These are phyloP conservation scores for Cryptosporidium sp. DNA, from an alignment of 169 alveolate species.

Conservation along the genomic window DNA sequence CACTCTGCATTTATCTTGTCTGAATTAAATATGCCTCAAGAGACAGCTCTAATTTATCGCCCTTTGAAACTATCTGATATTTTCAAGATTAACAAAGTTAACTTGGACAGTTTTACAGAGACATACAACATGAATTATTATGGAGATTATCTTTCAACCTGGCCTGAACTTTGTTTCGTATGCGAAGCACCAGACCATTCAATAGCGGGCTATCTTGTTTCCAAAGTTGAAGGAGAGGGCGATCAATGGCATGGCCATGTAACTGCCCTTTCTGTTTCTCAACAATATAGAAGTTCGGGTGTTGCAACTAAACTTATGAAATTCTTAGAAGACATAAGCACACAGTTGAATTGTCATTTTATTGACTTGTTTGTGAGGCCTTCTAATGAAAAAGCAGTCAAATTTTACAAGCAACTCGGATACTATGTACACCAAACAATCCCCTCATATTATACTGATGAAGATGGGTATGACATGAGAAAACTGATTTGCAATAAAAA, in stretches of 20 bases:
- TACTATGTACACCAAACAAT: slow-evolving; percentile 88
- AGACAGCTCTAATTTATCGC: slow-evolving; percentile 34
- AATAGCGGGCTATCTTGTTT: slow-evolving; percentile 91
- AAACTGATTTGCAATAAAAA: slow-evolving; percentile 36
- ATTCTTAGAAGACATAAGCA: slow-evolving; percentile 90
- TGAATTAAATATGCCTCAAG: neutral
- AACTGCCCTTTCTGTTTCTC: slow-evolving; percentile 96
- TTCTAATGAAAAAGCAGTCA: slow-evolving; percentile 91
- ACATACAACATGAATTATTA: slow-evolving; percentile 91
- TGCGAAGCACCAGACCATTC: slow-evolving; percentile 90
- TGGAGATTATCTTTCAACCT: slow-evolving; percentile 90
- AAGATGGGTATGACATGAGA: slow-evolving; percentile 93
- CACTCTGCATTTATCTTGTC: neutral
- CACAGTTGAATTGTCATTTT: slow-evolving; percentile 88
- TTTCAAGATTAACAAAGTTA: slow-evolving; percentile 88
- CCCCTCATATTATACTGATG: slow-evolving; percentile 90
- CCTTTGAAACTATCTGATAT: slow-evolving; percentile 82
- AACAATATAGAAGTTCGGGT: slow-evolving; percentile 91
- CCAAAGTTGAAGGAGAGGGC: slow-evolving; percentile 93
- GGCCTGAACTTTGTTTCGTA: slow-evolving; percentile 93
- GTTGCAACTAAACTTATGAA: slow-evolving; percentile 92
- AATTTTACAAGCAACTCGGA: slow-evolving; percentile 91
- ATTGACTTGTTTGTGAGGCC: slow-evolving; percentile 95
- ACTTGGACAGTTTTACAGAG: slow-evolving; percentile 93
- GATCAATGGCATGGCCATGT: slow-evolving; percentile 96